Evolutionary conservation across 2,329 filamentous ascomycete species (phyloP).

Genomic region (Exserohilum rostratum): DNA sequence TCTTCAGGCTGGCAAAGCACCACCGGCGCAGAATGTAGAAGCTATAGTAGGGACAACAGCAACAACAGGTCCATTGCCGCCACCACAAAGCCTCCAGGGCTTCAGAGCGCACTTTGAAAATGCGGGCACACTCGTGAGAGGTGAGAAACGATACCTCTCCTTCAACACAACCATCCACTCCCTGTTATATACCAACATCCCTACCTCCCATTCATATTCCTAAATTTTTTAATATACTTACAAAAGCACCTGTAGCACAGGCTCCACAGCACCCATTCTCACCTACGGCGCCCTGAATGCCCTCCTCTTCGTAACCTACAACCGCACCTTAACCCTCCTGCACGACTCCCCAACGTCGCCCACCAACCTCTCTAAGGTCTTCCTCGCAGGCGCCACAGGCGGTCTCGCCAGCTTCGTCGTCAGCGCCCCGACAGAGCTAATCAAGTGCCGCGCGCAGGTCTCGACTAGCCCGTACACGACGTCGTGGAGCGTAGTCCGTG

Average conservation of each 20-base stretch:
- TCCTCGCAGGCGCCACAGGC: conserved; percentile 78
- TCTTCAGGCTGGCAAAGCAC: conserved; percentile 67
- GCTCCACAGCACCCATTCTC: conserved; percentile 82
- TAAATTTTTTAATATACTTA: neutral
- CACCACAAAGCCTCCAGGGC: conserved; percentile 14
- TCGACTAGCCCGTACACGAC: conserved; percentile 45
- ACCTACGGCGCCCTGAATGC: conserved; percentile 92
- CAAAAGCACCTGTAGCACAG: conserved; percentile 48
- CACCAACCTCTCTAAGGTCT: conserved; percentile 68
- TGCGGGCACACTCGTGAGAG: conserved; percentile 46
- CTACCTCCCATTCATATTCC: neutral
- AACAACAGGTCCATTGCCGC: conserved; percentile 8
- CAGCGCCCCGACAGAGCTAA: conserved; percentile 84
- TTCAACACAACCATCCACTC: neutral
- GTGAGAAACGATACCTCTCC: conserved; percentile 22
- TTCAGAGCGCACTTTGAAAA: conserved; percentile 45
- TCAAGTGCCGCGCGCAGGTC: conserved; percentile 90
- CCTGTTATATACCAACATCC: too few species aligned
- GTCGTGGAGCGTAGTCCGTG: conserved; percentile 68
- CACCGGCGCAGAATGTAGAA: conserved; percentile 12
- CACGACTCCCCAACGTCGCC: conserved; percentile 32
- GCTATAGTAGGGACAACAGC: conserved; percentile 6
- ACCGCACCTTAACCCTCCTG: conserved; percentile 74
- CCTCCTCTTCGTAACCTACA: conserved; percentile 88
- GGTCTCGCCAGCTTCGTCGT: conserved; percentile 86